Evolutionary conservation across 1,284 basidiomycete species (phyloP), one percentile per base, ranked within the genome.

Genomic region (Phylloboletellus chloephorus): DNA sequence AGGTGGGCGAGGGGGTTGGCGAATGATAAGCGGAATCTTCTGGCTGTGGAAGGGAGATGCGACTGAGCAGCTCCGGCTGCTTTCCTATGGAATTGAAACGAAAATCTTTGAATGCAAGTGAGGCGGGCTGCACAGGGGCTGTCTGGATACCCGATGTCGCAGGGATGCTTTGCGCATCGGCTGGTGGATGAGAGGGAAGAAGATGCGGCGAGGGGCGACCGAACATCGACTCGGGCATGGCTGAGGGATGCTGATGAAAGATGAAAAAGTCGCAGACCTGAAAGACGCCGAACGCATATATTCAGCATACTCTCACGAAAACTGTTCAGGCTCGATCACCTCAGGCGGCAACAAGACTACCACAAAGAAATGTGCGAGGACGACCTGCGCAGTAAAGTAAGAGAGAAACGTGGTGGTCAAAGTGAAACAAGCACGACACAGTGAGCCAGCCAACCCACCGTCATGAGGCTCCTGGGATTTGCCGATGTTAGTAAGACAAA

Each of bases 51-150:
- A 50, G 52, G 30, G 69, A 67, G 19, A 77, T 61, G n/a, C 74
- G 68, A 47, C 62, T 66, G 22, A 76, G 61, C 15, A 76, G 53
- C 16, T 60, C 56, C 1, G 72, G 73, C 46, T 63, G 52, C 48
- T 69, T 68, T 30, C 74, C 73, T 36, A 76, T 77, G 9, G 57
- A 65, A 16, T 50, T 54, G 52, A 77, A 77, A 19, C 57, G 60
- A 51, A 76, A 64, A 37, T 60, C 48, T 15, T 59, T 47, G 43
- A 74, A 70, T 15, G 29, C 41, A n/a, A 28, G 51, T 13, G 52
- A 34, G 1, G 31, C 31, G 3, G 26, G 21, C 12, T 36, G 42
- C 7, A 59, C 39, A 47, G 60, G 43, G 45, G 41, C 21, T n/a
- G 37, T 11, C 19, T 25, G 36, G 10, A 43, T 22, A 20, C 36